phyloP scores from a whole-genome alignment of 306 rosid species.

The Dryas drummondii region DNA sequence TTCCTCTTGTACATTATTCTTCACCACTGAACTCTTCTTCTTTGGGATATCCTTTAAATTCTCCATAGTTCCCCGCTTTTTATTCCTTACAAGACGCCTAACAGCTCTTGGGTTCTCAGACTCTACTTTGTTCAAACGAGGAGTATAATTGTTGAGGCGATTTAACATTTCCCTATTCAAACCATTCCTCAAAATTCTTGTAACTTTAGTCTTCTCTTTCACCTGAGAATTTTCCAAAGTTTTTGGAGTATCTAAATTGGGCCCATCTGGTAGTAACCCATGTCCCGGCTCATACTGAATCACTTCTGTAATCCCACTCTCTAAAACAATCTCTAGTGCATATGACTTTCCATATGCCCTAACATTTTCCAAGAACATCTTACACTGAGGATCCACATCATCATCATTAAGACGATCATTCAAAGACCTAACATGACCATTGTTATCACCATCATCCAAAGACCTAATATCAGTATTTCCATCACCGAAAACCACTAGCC shows the following conservation, averaged over 20 bases:
- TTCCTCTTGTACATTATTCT: constrained; percentile 7
- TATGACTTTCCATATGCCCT: constrained; percentile 36
- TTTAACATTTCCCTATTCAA: neutral
- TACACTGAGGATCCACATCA: constrained; percentile 32
- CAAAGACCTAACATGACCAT: neutral
- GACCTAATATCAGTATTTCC: neutral
- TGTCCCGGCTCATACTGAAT: constrained; percentile 32
- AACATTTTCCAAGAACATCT: constrained; percentile 33
- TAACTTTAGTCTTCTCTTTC: constrained; percentile 10
- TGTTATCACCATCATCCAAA: neutral
- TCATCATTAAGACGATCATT: constrained; percentile 8
- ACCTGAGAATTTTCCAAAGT: constrained; percentile 2
- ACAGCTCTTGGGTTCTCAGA: constrained; percentile 1
- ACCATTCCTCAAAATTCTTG: constrained; percentile 12
- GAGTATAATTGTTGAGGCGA: neutral
- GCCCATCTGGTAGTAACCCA: constrained; percentile 9
- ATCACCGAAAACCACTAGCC: constrained; percentile 6
- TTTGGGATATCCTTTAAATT: neutral
- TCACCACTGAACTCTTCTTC: constrained; percentile 3
- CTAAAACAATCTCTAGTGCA: constrained; percentile 14
- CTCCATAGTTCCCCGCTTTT: neutral
- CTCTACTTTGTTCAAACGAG: constrained; percentile 10
- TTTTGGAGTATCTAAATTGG: constrained; percentile 5
- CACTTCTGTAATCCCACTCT: constrained; percentile 13
- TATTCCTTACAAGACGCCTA: constrained; percentile 1